A percentile compares a stretch with the other conserved stretches of the same genome.
Evolutionary conservation across 2,329 filamentous ascomycete genomes (phyloP).

Genomic region (Graphilbum ipis-grandicollis): DNA sequence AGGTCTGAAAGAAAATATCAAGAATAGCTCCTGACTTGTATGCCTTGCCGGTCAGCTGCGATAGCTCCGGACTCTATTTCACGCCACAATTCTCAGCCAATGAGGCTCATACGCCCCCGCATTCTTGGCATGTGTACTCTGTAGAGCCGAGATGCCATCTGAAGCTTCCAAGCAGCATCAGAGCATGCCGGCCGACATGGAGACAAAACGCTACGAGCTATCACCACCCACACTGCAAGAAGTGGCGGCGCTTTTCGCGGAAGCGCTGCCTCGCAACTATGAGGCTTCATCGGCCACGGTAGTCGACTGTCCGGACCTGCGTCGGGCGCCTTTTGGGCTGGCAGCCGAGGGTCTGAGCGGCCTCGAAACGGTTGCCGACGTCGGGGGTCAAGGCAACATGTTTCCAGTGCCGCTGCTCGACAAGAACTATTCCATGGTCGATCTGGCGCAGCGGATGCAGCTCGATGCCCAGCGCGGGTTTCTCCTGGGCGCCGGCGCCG

Average conservation of each 20-base stretch:
- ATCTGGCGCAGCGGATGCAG: conserved; percentile 17
- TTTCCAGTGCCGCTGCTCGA: conserved; percentile 18
- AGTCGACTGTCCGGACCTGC: conserved; percentile 17
- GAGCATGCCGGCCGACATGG: too few relatives aligned
- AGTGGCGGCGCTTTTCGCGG: not conserved
- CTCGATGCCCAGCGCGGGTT: conserved; percentile 16
- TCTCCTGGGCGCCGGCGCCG: conserved; percentile 24
- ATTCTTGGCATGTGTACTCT: too few relatives aligned
- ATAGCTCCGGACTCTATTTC: too few relatives aligned
- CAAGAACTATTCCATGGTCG: conserved; percentile 16
- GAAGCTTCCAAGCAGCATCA: too few relatives aligned
- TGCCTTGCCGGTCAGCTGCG: too few relatives aligned
- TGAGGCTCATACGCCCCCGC: too few relatives aligned
- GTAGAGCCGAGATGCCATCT: too few relatives aligned
- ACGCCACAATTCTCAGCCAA: too few relatives aligned
- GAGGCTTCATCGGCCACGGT: not conserved
- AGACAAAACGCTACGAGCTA: not conserved
- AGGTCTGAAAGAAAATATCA: too few relatives aligned
- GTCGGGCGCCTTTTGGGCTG: conserved; percentile 18
- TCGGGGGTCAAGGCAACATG: conserved; percentile 25
- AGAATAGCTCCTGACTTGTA: too few relatives aligned
- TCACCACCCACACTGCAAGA: not conserved
- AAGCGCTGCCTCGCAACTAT: not conserved
- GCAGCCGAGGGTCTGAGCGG: conserved; percentile 22
- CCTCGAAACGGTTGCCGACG: conserved; percentile 20